These are phyloP conservation scores for Scutellaria barbata DNA, from an alignment of 257 asterid species.

Conservation along the genomic window DNA sequence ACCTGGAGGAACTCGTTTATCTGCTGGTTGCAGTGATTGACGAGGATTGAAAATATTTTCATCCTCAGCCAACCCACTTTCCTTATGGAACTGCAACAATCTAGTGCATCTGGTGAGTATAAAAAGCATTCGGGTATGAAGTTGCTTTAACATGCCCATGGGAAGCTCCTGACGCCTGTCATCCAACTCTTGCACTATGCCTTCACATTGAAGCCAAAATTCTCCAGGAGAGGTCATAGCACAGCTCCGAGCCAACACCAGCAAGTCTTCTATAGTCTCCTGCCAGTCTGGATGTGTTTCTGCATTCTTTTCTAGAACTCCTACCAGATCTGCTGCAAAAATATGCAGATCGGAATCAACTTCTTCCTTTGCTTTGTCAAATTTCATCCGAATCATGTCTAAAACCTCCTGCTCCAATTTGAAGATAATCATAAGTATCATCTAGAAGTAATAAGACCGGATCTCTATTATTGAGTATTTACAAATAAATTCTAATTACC, in stretches of 20 bases:
- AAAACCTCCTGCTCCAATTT: constrained; percentile 76
- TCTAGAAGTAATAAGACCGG: constrained; percentile 33
- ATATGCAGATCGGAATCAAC: constrained; percentile 95
- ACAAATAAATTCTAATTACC: constrained; percentile 51
- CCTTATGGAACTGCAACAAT: constrained; percentile 94
- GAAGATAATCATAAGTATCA: constrained; percentile 35
- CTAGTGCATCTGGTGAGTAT: constrained; percentile 98
- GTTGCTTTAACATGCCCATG: constrained; percentile 87
- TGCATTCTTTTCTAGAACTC: constrained; percentile 87
- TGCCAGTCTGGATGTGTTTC: constrained; percentile 96
- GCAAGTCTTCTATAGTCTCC: constrained; percentile 95
- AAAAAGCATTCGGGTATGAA: constrained; percentile 98
- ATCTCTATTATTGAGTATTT: constrained; percentile 24
- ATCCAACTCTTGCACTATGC: constrained; percentile 97
- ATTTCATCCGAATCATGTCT: constrained; percentile 84
- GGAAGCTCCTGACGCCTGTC: constrained; percentile 99
- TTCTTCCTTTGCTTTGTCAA: constrained; percentile 99
- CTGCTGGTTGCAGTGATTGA: constrained; percentile 85
- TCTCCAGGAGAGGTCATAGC: constrained; percentile 95
- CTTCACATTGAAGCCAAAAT: constrained; percentile 99
- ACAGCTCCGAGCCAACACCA: constrained; percentile 89
- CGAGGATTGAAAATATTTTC: constrained; percentile 74
- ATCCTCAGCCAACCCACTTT: constrained; percentile 90
- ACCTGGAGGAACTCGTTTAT: constrained; percentile 50
- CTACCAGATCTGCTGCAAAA: constrained; percentile 94